Evolutionary conservation across 768 basidiomycete species (phyloP), one percentile per base, ranked within the genome.

Genomic region (Chalciporus piperatus): DNA sequence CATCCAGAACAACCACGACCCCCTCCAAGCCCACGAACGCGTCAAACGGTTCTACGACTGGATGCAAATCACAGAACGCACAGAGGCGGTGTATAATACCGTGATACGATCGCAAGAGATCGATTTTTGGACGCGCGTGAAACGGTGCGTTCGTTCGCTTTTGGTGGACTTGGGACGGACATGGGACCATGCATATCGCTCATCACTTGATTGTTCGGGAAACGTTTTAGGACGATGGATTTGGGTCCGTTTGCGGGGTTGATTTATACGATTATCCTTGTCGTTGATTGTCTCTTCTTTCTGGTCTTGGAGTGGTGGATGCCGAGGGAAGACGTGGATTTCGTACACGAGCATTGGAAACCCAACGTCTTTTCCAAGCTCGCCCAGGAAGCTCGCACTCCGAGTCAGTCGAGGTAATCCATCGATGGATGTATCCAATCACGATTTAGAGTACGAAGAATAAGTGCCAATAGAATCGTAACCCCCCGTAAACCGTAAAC

Each of bases 201-300:
- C 25, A 25, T 25, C 25, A 25, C 25, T n/a, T n/a, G n/a, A n/a
- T n/a, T n/a, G n/a, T n/a, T n/a, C n/a, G n/a, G n/a, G n/a, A n/a
- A n/a, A n/a, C n/a, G n/a, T n/a, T n/a, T 5, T 60, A 89, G 84
- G 62, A 96, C 89, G 30, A 82, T 90, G 78, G 75, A 78, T 45
- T 73, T 91, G 8, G 97, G 89, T 0, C 80, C 79, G 0, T 84
- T 92, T 41, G 90, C 84, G 9, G 97, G 97, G 0, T 82, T 83
- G 2, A 97, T 98, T 40, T 89, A 92, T 61, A 85, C 89, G 9
- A 82, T 87, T 57, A 98, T 98, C 37, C 72, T 97, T 38, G 75
- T 94, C 25, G 90, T 98, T 1, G 87, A 94, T 60, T 92, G 92
- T 63, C 67, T 96, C 8, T 96, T 97, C 69, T 93, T 92, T 66